phyloP scores from a whole-genome alignment of 2,329 filamentous ascomycete species.

The Claviceps maximensis region DNA sequence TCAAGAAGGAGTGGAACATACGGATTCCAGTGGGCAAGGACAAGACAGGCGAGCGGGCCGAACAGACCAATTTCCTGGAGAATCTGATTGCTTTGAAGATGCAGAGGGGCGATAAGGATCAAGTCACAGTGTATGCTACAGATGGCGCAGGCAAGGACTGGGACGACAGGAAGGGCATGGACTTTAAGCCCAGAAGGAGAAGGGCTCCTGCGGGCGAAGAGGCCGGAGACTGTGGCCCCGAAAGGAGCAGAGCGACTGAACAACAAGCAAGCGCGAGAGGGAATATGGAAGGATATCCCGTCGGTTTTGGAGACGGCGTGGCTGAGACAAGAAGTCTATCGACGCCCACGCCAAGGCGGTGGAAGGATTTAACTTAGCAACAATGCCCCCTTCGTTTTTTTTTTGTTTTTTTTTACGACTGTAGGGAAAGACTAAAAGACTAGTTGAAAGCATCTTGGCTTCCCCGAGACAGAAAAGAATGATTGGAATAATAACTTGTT shows the following conservation, averaged over 20 bases:
- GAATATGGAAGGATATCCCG: conserved; percentile 8
- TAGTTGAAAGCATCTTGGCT: no score
- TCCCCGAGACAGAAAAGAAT: no score
- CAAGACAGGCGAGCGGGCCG: conserved; percentile 32
- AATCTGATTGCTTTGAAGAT: conserved; percentile 52
- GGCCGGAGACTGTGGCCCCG: not conserved
- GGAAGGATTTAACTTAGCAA: conserved; percentile 18
- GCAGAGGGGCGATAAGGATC: conserved; percentile 49
- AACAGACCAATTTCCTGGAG: conserved; percentile 47
- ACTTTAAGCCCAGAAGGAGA: conserved; percentile 23
- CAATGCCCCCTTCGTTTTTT: no score
- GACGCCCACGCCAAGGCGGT: conserved; percentile 21
- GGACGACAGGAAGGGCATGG: conserved; percentile 28
- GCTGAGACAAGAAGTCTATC: conserved; percentile 12
- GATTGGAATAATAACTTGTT: no score
- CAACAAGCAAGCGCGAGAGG: not conserved
- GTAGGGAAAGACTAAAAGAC: no score
- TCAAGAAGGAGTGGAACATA: conserved; percentile 30
- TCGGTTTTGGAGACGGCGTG: conserved; percentile 10
- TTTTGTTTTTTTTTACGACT: no score
- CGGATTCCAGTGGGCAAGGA: conserved; percentile 32
- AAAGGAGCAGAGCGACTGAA: conserved; percentile 9
- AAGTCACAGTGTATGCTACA: conserved; percentile 46
- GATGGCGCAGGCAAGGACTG: conserved; percentile 29
- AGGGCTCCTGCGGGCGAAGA: conserved; percentile 1